Conservation (phyloP, 2,329 filamentous ascomycete species). For the Paramyrothecium roridum region DNA sequence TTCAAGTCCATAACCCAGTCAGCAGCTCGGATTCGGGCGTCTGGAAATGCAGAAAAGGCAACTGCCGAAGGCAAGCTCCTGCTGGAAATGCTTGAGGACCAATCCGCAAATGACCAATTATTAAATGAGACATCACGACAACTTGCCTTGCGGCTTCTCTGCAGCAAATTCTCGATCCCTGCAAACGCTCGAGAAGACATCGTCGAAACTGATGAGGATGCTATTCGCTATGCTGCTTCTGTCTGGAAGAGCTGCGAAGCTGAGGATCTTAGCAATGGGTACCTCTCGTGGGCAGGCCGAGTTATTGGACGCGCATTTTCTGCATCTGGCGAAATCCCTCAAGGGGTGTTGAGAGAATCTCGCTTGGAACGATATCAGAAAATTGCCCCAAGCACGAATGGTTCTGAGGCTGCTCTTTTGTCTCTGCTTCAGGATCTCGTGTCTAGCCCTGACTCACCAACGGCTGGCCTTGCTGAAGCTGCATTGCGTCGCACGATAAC, state of each 20-base stretch:
- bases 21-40: slow-evolving; percentile 62
- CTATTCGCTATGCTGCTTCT: slow-evolving; percentile 58
- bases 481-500: slow-evolving; percentile 56
- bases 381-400: slow-evolving; percentile 41
- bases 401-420: slow-evolving; percentile 63
- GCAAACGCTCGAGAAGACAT: slow-evolving; percentile 53
- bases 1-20: slow-evolving; percentile 68
- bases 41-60: slow-evolving; percentile 66
- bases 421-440: slow-evolving; percentile 60
- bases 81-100: slow-evolving; percentile 75
- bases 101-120: slow-evolving; percentile 56
- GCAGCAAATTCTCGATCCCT: slow-evolving; percentile 66
- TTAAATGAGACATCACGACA: slow-evolving; percentile 68
- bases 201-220: slow-evolving; percentile 63
- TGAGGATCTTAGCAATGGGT: slow-evolving; percentile 62
- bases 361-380: slow-evolving; percentile 47
- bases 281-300: slow-evolving; percentile 80
- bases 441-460: slow-evolving; percentile 50
- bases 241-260: slow-evolving; percentile 75
- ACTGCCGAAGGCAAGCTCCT: slow-evolving; percentile 79
- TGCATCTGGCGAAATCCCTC: slow-evolving; percentile 65
- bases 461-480: slow-evolving; percentile 59
- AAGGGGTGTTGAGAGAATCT: slow-evolving; percentile 59
- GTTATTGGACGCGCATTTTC: slow-evolving; percentile 83
- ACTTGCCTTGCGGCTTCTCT: slow-evolving; percentile 70